These are phyloP conservation scores for Blastocystis sp. DNA, from an alignment of 352 stramenopile genomes.

Conservation along the genomic window DNA sequence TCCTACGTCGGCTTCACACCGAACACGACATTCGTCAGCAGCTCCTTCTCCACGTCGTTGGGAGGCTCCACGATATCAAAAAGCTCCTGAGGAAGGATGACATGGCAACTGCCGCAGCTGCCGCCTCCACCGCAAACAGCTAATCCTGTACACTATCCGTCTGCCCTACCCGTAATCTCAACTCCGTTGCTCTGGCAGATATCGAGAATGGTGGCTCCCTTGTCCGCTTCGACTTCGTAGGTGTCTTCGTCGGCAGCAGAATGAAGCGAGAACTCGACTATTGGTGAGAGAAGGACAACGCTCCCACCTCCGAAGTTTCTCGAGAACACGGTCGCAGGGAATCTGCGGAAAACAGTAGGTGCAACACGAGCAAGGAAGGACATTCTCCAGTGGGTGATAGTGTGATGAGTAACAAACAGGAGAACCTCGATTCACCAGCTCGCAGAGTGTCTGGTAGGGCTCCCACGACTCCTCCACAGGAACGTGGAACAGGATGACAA, in stretches of 20 bases:
- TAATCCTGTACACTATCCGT: neutral
- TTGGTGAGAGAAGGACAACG: neutral
- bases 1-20: constrained; percentile 11
- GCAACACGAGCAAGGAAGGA: neutral
- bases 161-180: neutral
- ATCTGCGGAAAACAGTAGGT: neutral
- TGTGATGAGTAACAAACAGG: too few species aligned
- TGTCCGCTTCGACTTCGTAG: constrained; percentile 23
- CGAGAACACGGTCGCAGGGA: neutral
- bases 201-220: constrained; percentile 27
- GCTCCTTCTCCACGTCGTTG: constrained; percentile 10
- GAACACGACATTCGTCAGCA: constrained; percentile 29
- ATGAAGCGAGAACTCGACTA: constrained; percentile 31
- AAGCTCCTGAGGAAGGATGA: constrained; percentile 32
- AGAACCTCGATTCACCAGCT: too few species aligned
- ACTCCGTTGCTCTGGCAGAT: constrained; percentile 20
- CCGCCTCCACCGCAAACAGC: constrained; percentile 36
- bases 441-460: too few species aligned
- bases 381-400: too few species aligned
- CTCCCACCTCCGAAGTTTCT: neutral
- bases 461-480: too few species aligned
- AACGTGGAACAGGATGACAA: too few species aligned
- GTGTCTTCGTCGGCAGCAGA: constrained; percentile 41
- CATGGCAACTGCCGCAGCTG: constrained; percentile 41
- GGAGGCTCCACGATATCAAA: neutral